Conservation (phyloP, 306 rosid species). For the Cercis canadensis region DNA sequence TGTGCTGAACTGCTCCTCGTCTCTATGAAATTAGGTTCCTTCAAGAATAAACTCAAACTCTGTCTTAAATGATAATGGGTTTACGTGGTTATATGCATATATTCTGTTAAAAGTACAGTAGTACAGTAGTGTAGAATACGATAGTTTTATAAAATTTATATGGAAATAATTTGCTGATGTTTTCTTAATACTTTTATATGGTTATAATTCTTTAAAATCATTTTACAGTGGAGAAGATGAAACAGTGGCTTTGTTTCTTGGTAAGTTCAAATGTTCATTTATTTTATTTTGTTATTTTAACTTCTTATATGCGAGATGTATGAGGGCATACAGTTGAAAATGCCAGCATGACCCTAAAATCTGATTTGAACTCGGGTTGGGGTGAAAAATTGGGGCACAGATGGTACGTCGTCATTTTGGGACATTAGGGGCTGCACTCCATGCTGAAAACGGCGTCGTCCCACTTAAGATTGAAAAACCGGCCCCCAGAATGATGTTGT, state of each 20-base stretch:
- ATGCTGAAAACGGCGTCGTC: too few relatives aligned
- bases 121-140: constrained; percentile 22
- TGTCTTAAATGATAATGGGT: neutral
- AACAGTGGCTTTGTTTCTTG: constrained; percentile 83
- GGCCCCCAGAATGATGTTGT: too few relatives aligned
- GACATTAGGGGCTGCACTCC: too few relatives aligned
- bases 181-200: constrained; percentile 5
- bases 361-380: too few relatives aligned
- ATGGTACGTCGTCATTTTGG: too few relatives aligned
- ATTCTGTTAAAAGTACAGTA: constrained; percentile 6
- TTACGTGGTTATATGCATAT: constrained; percentile 12
- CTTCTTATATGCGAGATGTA: neutral
- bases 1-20: constrained; percentile 88
- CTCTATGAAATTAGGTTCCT: constrained; percentile 59
- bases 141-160: neutral
- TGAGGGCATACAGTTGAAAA: constrained; percentile 15
- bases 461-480: too few relatives aligned
- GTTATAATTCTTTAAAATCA: constrained; percentile 30
- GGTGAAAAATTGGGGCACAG: too few relatives aligned
- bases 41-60: constrained; percentile 13
- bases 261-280: constrained; percentile 79
- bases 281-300: constrained; percentile 2
- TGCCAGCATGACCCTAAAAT: neutral
- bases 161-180: neutral
- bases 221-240: constrained; percentile 89